phyloP scores from a whole-genome alignment of 2,329 filamentous ascomycete species.

The Xylaria multiplex region DNA sequence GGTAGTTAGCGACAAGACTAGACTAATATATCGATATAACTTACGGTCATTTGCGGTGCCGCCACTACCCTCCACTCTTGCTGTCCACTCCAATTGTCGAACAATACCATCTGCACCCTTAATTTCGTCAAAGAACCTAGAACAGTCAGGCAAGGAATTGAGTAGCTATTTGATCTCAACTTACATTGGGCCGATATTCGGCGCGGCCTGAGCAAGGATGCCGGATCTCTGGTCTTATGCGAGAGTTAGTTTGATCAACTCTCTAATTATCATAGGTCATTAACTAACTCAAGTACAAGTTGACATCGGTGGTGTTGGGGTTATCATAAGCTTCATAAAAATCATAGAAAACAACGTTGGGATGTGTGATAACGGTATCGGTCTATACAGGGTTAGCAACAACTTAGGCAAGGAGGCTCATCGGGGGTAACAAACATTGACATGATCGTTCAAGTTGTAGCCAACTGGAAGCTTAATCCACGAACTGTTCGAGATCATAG shows the following conservation, averaged over 20 bases:
- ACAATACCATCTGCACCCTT: constrained; percentile 66
- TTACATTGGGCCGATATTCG: constrained; percentile 70
- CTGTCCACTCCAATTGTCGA: constrained; percentile 73
- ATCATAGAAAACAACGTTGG: constrained; percentile 67
- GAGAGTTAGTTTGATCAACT: constrained; percentile 15
- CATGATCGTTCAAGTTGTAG: constrained; percentile 67
- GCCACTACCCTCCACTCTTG: constrained; percentile 68
- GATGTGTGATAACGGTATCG: constrained; percentile 57
- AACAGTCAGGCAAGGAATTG: constrained; percentile 18
- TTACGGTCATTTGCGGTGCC: constrained; percentile 50
- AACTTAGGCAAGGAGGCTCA: background rate
- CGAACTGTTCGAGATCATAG: constrained; percentile 59
- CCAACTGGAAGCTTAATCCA: constrained; percentile 71
- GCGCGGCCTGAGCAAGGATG: constrained; percentile 71
- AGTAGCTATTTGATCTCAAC: constrained; percentile 21
- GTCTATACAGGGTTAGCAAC: constrained; percentile 50
- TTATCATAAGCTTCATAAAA: constrained; percentile 69
- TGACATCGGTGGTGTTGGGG: constrained; percentile 56
- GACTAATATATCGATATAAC: constrained; percentile 34
- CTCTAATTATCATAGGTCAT: background rate
- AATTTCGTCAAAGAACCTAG: constrained; percentile 66
- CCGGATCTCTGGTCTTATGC: constrained; percentile 59
- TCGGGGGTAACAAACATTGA: constrained; percentile 51
- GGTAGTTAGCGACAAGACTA: constrained; percentile 25
- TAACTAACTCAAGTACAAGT: constrained; percentile 55